phyloP scores from a whole-genome alignment of 805 yeast genomes.

The Wickerhamiella lipophila region DNA sequence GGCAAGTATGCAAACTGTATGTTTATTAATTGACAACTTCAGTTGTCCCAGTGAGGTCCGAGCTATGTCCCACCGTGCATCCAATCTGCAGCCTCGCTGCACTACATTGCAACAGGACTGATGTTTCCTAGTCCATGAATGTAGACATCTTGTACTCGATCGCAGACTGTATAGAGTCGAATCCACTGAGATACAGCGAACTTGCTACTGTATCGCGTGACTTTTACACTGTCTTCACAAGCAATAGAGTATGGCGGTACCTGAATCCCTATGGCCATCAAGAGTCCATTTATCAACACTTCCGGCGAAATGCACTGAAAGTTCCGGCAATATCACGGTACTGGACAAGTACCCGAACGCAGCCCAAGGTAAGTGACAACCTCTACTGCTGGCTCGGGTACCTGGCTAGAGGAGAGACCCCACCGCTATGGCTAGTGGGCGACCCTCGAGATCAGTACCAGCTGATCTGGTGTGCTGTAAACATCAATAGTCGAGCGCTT shows the following conservation, averaged over 20 bases:
- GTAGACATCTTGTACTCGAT: not conserved
- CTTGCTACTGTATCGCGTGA: constrained; percentile 4
- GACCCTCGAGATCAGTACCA: constrained; percentile 1
- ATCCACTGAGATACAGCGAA: not conserved
- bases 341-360: not conserved
- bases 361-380: not conserved
- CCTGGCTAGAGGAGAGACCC: not conserved
- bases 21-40: no score
- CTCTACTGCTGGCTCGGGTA: constrained; percentile 5
- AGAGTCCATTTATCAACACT: not conserved
- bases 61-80: not conserved
- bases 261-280: constrained; percentile 1
- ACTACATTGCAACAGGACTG: not conserved
- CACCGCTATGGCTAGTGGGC: not conserved
- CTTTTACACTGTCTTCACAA: not conserved
- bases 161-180: not conserved
- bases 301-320: not conserved
- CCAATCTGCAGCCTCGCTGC: not conserved
- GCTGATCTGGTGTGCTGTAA: constrained; percentile 3
- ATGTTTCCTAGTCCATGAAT: not conserved
- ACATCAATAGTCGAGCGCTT: not conserved
- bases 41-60: no score
- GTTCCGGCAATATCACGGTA: not conserved
- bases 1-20: no score
- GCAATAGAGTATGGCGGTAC: constrained; percentile 5